phyloP scores from a whole-genome alignment of 208 protist genomes.

The Leishmania braziliensis region DNA sequence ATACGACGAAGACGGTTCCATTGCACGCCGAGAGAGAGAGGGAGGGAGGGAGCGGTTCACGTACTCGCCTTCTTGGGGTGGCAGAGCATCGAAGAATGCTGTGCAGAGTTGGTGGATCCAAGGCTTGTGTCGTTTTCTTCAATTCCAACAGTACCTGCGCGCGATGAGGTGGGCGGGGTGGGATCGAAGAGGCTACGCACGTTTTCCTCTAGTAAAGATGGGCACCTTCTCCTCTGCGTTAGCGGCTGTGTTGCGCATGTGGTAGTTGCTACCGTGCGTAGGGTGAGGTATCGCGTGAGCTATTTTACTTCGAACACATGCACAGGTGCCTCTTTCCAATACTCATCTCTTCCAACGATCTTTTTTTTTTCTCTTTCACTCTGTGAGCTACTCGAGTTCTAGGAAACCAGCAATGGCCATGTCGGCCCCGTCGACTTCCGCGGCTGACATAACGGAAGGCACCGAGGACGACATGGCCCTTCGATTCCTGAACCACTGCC shows the following conservation, averaged over 20 bases:
- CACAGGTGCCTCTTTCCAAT: not conserved
- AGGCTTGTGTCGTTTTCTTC: not conserved
- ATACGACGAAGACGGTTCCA: no score
- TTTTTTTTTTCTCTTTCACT: not conserved
- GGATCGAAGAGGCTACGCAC: not conserved
- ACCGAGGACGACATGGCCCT: constrained; percentile 18
- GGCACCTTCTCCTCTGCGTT: not conserved
- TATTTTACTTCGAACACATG: not conserved
- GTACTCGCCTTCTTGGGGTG: not conserved
- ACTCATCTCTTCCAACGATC: not conserved
- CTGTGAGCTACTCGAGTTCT: not conserved
- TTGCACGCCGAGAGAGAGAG: not conserved
- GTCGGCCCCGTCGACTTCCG: not conserved
- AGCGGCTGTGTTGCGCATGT: not conserved
- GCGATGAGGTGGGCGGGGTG: not conserved
- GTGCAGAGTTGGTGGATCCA: not conserved
- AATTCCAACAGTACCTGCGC: not conserved
- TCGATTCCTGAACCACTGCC: constrained; percentile 64
- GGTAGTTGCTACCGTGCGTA: not conserved
- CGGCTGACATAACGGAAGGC: not conserved
- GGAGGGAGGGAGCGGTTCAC: not conserved
- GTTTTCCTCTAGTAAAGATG: not conserved
- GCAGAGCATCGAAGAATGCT: not conserved
- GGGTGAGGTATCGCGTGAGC: not conserved
- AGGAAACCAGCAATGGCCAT: not conserved